Conservation (phyloP, 495 filamentous ascomycete species). For the Terfezia claveryi region DNA sequence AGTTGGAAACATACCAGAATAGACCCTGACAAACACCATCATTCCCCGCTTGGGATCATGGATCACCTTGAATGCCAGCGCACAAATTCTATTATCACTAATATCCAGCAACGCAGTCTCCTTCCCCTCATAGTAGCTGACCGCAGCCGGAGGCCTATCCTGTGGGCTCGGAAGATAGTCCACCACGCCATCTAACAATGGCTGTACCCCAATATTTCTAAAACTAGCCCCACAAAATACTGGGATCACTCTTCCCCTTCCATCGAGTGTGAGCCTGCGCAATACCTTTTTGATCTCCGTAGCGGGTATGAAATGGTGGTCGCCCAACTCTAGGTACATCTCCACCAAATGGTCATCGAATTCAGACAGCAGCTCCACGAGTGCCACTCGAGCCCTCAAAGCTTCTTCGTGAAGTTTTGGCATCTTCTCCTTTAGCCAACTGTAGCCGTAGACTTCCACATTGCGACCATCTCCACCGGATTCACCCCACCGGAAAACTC, state of each 20-base stretch:
- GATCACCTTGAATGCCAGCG: slow-evolving; percentile 91
- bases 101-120: slow-evolving; percentile 33
- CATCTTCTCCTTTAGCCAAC: slow-evolving; percentile 18
- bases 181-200: slow-evolving; percentile 67
- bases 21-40: slow-evolving; percentile 80
- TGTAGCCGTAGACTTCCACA: slow-evolving; percentile 23
- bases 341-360: slow-evolving; percentile 73
- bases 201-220: slow-evolving; percentile 82
- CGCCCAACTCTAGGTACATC: slow-evolving; percentile 49
- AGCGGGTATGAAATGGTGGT: slow-evolving; percentile 42
- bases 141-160: slow-evolving; percentile 56
- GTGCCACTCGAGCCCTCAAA: slow-evolving; percentile 45
- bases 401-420: slow-evolving; percentile 43
- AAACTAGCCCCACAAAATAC: slow-evolving; percentile 86
- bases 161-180: slow-evolving; percentile 67
- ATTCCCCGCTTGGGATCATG: slow-evolving; percentile 68
- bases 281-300: slow-evolving; percentile 48
- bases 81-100: slow-evolving; percentile 35
- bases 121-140: slow-evolving; percentile 35
- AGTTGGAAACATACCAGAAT: slow-evolving; percentile 32
- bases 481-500: slow-evolving; percentile 26
- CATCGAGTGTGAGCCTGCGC: slow-evolving; percentile 44
- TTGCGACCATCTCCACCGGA: slow-evolving; percentile 42
- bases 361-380: slow-evolving; percentile 69
- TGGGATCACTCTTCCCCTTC: slow-evolving; percentile 47